Conservation (phyloP, 2,329 filamentous ascomycete species). For the Nemania sp. region DNA sequence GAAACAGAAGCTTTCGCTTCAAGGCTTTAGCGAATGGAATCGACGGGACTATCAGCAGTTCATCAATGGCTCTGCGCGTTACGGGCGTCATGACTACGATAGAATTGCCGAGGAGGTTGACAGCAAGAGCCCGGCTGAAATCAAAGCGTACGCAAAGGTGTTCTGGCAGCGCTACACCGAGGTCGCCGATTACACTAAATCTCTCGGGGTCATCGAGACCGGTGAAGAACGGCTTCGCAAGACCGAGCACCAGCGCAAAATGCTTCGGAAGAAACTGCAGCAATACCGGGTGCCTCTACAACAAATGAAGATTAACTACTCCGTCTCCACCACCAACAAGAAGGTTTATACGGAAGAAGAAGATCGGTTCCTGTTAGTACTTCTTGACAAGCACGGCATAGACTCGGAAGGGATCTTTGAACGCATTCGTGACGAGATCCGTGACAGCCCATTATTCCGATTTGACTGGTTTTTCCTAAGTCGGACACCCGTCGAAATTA, state of each 20-base stretch:
- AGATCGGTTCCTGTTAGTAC: constrained; percentile 92
- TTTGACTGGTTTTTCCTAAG: constrained; percentile 99
- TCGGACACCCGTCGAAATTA: constrained; percentile 91
- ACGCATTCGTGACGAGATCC: constrained; percentile 95
- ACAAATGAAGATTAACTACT: constrained; percentile 99
- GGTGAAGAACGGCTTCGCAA: constrained; percentile 91
- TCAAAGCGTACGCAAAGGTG: constrained; percentile 90
- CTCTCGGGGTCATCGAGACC: constrained; percentile 88
- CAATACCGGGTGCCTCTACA: constrained; percentile 98
- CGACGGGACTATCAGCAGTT: constrained; percentile 98
- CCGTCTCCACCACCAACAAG: constrained; percentile 98
- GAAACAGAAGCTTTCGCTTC: constrained; percentile 82
- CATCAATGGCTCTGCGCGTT: constrained; percentile 93
- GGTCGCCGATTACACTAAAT: constrained; percentile 88
- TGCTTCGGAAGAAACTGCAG: constrained; percentile 93
- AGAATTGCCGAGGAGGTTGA: constrained; percentile 91
- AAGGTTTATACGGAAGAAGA: constrained; percentile 99
- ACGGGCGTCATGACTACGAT: constrained; percentile 86
- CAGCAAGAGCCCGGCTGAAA: constrained; percentile 85
- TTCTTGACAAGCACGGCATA: constrained; percentile 91
- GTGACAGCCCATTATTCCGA: constrained; percentile 92
- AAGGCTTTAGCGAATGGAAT: constrained; percentile 96
- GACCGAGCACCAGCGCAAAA: constrained; percentile 90
- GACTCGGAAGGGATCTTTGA: constrained; percentile 93
- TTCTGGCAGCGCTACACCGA: constrained; percentile 97